These are phyloP conservation scores for Emergomyces orientalis DNA, from an alignment of 2,329 filamentous ascomycete species.

Conservation along the genomic window DNA sequence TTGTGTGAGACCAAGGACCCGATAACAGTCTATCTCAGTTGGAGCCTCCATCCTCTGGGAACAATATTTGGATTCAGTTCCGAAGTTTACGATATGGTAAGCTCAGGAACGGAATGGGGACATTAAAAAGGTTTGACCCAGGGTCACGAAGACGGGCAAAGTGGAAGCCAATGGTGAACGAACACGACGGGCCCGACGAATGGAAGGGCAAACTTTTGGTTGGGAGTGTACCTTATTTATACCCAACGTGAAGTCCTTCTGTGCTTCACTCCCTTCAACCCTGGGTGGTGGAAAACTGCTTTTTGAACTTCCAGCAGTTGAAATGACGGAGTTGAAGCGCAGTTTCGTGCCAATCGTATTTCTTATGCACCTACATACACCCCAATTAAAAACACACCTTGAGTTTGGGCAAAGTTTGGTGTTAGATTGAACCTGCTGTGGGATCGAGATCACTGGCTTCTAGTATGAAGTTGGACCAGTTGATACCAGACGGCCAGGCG, in stretches of 20 bases:
- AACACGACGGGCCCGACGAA: slow-evolving; percentile 2
- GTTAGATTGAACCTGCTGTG: not conserved
- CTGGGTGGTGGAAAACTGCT: not conserved
- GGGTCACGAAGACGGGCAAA: not conserved
- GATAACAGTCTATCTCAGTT: slow-evolving; percentile 12
- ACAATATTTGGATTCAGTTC: not conserved
- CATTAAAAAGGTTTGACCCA: not conserved
- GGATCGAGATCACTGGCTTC: not conserved
- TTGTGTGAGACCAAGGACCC: slow-evolving; percentile 11
- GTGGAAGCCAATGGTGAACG: not conserved
- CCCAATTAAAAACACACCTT: not conserved
- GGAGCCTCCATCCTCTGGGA: slow-evolving; percentile 3
- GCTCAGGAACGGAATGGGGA: slow-evolving; percentile 5
- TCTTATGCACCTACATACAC: not conserved
- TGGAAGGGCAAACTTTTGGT: not conserved
- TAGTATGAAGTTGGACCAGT: not conserved
- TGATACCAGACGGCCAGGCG: not conserved
- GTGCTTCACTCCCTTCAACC: not conserved
- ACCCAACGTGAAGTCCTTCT: not conserved
- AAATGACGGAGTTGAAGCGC: not conserved
- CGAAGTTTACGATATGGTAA: not conserved
- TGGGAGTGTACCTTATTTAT: slow-evolving; percentile 1
- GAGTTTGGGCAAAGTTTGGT: not conserved
- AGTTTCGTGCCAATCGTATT: not conserved
- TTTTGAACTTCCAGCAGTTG: not conserved